These are phyloP conservation scores for Podila minutissima DNA, from an alignment of 192 early-diverging fungal genomes.

Conservation along the genomic window DNA sequence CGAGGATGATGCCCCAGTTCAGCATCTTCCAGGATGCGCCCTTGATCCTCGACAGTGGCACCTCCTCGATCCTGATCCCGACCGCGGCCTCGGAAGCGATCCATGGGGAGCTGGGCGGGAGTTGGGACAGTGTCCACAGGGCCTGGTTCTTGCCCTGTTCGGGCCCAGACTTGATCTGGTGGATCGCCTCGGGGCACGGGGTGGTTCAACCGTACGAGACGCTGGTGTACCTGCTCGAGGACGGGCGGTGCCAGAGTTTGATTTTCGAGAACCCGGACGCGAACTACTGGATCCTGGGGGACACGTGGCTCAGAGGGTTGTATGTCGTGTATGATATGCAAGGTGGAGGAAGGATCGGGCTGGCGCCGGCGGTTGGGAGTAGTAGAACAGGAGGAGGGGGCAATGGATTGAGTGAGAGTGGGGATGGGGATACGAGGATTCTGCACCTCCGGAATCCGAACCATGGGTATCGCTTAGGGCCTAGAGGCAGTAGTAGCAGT, in stretches of 20 bases:
- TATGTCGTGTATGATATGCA: conserved; percentile 45
- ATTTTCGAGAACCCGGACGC: conserved; percentile 28
- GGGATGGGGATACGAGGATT: no score
- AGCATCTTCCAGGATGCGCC: conserved; percentile 22
- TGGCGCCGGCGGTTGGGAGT: conserved; percentile 7
- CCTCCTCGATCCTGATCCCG: conserved; percentile 29
- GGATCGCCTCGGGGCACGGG: conserved; percentile 14
- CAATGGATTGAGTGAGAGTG: no score
- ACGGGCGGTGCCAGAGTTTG: conserved; percentile 31
- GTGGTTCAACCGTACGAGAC: conserved; percentile 28
- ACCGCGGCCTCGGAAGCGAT: conserved; percentile 23
- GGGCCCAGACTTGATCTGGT: conserved; percentile 34
- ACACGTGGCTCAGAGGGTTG: conserved; percentile 24
- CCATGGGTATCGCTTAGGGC: no score
- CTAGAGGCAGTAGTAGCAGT: no score
- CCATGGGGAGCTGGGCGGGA: conserved; percentile 17
- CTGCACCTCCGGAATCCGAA: no score
- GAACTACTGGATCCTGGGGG: conserved; percentile 38
- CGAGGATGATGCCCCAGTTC: background rate
- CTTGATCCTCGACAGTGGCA: conserved; percentile 34
- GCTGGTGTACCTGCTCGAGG: conserved; percentile 15
- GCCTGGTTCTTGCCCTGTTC: conserved; percentile 33
- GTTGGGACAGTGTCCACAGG: conserved; percentile 11
- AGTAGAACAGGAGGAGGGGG: no score
- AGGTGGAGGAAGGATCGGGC: conserved; percentile 17